Conservation (phyloP, 1,284 basidiomycete genomes). For the Blastosporella zonata region DNA sequence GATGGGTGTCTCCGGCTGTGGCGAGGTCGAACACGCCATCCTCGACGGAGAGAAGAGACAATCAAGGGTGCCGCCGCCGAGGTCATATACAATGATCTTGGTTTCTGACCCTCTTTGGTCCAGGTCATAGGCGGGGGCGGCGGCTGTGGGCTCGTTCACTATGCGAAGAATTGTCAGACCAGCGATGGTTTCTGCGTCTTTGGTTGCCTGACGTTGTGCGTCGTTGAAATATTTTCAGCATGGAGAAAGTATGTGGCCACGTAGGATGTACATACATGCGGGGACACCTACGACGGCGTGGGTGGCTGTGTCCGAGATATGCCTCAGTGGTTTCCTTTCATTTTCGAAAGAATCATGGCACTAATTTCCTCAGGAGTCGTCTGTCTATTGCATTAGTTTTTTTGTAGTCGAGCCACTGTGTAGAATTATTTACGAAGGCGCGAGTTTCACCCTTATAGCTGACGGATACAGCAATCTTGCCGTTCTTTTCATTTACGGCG, state of each 20-base stretch:
- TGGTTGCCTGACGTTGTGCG: constrained; percentile 79
- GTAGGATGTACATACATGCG: constrained; percentile 36
- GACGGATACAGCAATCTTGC: constrained; percentile 77
- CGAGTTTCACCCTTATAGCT: constrained; percentile 75
- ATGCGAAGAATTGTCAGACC: constrained; percentile 72
- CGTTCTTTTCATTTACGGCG: constrained; percentile 64
- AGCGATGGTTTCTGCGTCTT: constrained; percentile 76
- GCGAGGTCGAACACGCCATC: constrained; percentile 79
- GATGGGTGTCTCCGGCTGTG: constrained; percentile 78
- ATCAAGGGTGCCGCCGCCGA: constrained; percentile 84
- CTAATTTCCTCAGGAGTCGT: constrained; percentile 85
- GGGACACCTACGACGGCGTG: constrained; percentile 48
- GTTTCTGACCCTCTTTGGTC: constrained; percentile 72
- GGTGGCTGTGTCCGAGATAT: constrained; percentile 59
- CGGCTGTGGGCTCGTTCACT: constrained; percentile 67
- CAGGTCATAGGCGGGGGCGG: constrained; percentile 65
- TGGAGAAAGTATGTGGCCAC: constrained; percentile 58
- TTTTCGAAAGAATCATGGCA: constrained; percentile 81
- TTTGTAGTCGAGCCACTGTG: not conserved
- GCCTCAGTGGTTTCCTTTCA: constrained; percentile 87
- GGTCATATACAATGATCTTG: constrained; percentile 85
- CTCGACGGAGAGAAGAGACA: constrained; percentile 74
- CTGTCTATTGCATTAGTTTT: constrained; percentile 27
- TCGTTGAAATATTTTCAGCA: constrained; percentile 63
- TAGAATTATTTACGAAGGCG: constrained; percentile 52